Conservation (phyloP, 306 rosid species). For the Geum urbanum region DNA sequence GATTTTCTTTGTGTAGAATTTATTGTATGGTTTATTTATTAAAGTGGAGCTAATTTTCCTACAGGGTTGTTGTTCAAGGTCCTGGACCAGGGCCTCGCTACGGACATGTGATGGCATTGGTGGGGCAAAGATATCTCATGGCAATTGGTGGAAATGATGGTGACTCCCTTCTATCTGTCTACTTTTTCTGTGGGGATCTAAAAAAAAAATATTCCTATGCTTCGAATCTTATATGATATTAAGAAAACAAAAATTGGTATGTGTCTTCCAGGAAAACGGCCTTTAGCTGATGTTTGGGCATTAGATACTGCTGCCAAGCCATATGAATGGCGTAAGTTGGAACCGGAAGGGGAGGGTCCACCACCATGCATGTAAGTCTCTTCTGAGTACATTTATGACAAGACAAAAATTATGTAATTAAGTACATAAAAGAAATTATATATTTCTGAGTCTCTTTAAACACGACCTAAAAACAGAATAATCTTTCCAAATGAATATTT, state of each 20-base stretch:
- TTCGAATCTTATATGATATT: not conserved
- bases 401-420: not conserved
- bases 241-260: conserved; percentile 16
- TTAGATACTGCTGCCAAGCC: conserved; percentile 99
- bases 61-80: conserved; percentile 97
- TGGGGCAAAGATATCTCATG: conserved; percentile 99
- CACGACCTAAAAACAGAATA: not conserved
- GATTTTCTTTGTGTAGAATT: conserved; percentile 1
- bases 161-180: conserved; percentile 31
- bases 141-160: conserved; percentile 99
- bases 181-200: not conserved
- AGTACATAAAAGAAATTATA: not conserved
- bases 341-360: conserved; percentile 99
- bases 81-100: conserved; percentile 99
- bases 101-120: conserved; percentile 99
- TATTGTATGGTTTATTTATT: conserved; percentile 26
- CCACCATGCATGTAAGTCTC: conserved; percentile 95
- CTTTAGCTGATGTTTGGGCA: conserved; percentile 99
- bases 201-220: conserved; percentile 3
- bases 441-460: not conserved
- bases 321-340: conserved; percentile 99
- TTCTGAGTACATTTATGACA: not conserved
- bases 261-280: conserved; percentile 80
- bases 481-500: not conserved
- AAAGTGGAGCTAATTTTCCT: conserved; percentile 36